phyloP scores from a whole-genome alignment of 1,139 yeast species.

The Entelexis paramagnoliae region DNA sequence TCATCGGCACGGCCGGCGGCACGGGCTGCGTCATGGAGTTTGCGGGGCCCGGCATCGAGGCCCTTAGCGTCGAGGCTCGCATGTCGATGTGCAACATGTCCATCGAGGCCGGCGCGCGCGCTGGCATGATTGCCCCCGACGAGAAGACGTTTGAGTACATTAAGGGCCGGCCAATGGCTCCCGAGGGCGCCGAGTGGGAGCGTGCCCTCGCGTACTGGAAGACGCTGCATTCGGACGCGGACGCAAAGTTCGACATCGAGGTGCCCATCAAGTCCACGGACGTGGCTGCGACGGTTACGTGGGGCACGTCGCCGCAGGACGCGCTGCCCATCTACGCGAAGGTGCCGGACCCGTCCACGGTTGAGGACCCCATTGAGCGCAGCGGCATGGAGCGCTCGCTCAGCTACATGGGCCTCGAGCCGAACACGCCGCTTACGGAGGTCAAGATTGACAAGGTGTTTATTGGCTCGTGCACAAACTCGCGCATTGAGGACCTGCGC shows the following conservation, averaged over 20 bases:
- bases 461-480: conserved; percentile 96
- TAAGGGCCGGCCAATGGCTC: conserved; percentile 90
- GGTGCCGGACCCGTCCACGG: conserved; percentile 77
- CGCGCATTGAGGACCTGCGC: conserved; percentile 93
- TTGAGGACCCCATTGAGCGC: conserved; percentile 62
- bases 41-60: conserved; percentile 88
- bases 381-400: conserved; percentile 86
- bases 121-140: conserved; percentile 98
- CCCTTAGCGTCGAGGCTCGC: conserved; percentile 93
- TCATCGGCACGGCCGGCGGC: conserved; percentile 99
- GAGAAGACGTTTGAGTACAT: conserved; percentile 76
- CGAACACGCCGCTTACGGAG: conserved; percentile 69
- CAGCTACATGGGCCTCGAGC: conserved; percentile 76
- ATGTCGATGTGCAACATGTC: conserved; percentile 99
- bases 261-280: conserved; percentile 73
- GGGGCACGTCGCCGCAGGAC: conserved; percentile 99
- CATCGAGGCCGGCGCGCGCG: conserved; percentile 97
- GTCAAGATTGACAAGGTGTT: conserved; percentile 82
- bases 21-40: conserved; percentile 95
- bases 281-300: conserved; percentile 88
- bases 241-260: conserved; percentile 79
- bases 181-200: conserved; percentile 87
- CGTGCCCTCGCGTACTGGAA: conserved; percentile 89
- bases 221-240: conserved; percentile 75
- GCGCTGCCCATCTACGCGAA: conserved; percentile 84